Base-by-base conservation (phyloP, 2,329 filamentous ascomycete genomes). In the Xylaria sp. region DNA sequence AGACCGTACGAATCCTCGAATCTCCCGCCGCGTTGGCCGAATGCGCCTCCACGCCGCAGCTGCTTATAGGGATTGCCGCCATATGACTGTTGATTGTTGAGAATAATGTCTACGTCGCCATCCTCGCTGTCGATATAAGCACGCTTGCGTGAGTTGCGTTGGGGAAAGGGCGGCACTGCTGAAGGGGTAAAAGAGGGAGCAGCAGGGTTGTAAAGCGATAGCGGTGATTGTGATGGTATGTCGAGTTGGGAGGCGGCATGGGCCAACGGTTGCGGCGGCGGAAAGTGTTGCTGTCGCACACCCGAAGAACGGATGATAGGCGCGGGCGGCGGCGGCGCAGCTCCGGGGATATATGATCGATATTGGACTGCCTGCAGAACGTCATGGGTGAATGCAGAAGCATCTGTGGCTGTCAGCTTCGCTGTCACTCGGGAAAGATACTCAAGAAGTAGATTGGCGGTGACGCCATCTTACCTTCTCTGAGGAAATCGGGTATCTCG, bases 401-500 rank as follows among this genome's bases (percentile, higher is more conserved):
- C 80, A 66, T 86, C 84, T 85, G 47, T 35, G 23, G 50, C 10
- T 19, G 47, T 60, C 50, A 62, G 52, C 37, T 55, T 56, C n/a
- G 53, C 35, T 4, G 50, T 19, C 30, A 13, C 11, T 11, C 35
- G 4, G 23, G 5, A 30, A 4, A 30, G 23, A 30, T 5, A 47
- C 67, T 5, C 47, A 30, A 18, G 47, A 51, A 7, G 18, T 50
- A 50, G 23, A n/a, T 35, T 34, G 5, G 48, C 48, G 19, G 10
- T 16, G 49, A 16, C 5, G 2, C 30, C 23, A 30, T 30, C 63
- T 49, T 67, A 84, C 87, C 83, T 68, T 91, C 86, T 68, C 84
- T 84, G 16, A 93, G 75, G 70, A 93, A 93, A 70, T 92, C 89
- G 2, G 83, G 82, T 47, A 93, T 85, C 72, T 91, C 87, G 56